phyloP scores from a whole-genome alignment of 2,329 filamentous ascomycete species.

The Colletotrichum higginsianum region DNA sequence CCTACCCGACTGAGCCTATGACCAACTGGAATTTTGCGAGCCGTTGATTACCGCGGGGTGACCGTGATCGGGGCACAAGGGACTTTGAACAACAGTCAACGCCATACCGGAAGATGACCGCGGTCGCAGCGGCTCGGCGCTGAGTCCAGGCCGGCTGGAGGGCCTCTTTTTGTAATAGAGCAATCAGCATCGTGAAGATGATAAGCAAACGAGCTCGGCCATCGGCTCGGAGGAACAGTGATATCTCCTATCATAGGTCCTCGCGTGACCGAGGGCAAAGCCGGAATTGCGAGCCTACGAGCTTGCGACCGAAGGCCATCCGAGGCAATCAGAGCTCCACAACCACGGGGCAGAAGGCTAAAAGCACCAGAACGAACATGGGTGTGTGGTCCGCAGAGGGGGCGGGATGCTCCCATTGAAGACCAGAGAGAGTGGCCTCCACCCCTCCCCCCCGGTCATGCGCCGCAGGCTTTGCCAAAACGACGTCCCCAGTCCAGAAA shows the following conservation, averaged over 20 bases:
- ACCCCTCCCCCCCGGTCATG: constrained; percentile 6
- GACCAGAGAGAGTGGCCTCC: constrained; percentile 19
- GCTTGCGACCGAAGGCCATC: constrained; percentile 41
- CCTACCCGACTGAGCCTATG: too few relatives aligned
- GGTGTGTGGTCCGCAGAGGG: constrained; percentile 4
- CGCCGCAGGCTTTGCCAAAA: neutral
- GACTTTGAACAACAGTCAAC: neutral
- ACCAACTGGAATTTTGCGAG: neutral
- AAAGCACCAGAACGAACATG: constrained; percentile 32
- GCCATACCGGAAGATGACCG: constrained; percentile 11
- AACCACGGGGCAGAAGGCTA: constrained; percentile 5
- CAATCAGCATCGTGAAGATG: constrained; percentile 15
- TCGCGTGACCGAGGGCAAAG: constrained; percentile 29
- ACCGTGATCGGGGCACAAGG: constrained; percentile 7
- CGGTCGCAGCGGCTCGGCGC: neutral
- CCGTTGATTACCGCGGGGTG: neutral
- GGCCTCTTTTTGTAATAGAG: constrained; percentile 17
- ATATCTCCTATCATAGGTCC: constrained; percentile 43
- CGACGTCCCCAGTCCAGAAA: constrained; percentile 31
- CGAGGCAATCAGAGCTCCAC: constrained; percentile 25
- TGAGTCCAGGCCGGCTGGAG: neutral
- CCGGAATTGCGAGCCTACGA: constrained; percentile 41
- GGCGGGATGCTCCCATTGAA: constrained; percentile 5
- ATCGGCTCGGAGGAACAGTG: constrained; percentile 9
- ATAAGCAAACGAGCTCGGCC: constrained; percentile 29